Evolutionary conservation across 768 basidiomycete species (phyloP).

Genomic region (Suillus alpinus): DNA sequence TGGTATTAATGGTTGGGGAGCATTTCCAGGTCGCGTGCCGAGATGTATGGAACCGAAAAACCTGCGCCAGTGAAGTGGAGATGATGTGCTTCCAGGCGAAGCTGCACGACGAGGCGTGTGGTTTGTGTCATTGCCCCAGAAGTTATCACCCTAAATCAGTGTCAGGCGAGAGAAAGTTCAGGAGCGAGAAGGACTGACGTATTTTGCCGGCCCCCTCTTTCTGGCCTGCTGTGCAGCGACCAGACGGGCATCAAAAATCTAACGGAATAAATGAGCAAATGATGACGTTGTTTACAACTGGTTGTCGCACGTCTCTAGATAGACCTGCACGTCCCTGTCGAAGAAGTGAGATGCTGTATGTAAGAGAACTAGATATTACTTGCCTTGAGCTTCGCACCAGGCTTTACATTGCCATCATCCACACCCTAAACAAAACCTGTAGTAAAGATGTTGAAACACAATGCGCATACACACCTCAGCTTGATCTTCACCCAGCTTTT

Average conservation of each 20-base stretch:
- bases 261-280: neutral
- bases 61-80: no score
- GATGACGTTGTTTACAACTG: neutral
- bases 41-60: no score
- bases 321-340: neutral
- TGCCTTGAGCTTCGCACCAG: neutral
- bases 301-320: neutral
- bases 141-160: no score
- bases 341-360: neutral
- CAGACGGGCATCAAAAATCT: neutral
- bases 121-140: no score
- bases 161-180: no score
- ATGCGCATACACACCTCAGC: neutral
- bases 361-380: neutral
- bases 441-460: neutral
- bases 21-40: no score
- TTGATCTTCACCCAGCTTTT: neutral
- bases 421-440: neutral
- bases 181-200: no score
- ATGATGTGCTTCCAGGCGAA: no score
- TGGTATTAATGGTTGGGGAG: no score
- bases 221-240: no score
- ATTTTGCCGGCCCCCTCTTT: no score
- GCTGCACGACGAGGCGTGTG: no score
- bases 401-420: neutral